These are phyloP conservation scores for Pseudopyricularia cyperi DNA, from an alignment of 2,329 filamentous ascomycete genomes.

Conservation along the genomic window DNA sequence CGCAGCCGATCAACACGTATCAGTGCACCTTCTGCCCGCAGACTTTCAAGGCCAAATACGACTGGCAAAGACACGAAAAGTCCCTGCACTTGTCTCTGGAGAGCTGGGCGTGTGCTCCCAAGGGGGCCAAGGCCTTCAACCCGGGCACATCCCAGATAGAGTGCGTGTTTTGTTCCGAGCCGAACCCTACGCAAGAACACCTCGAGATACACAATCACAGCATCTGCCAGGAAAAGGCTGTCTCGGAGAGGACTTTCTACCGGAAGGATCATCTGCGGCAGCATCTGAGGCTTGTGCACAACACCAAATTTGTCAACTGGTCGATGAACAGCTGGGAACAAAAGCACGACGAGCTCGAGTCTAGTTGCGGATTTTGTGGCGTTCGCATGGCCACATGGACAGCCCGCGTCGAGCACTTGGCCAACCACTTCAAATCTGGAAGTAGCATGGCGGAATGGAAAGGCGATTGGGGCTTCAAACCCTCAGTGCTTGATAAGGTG, in stretches of 20 bases:
- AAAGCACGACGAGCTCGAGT: slow-evolving; percentile 46
- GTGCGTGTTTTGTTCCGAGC: slow-evolving; percentile 48
- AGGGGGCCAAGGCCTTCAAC: slow-evolving; percentile 41
- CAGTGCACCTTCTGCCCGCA: slow-evolving; percentile 60
- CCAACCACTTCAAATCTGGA: slow-evolving; percentile 56
- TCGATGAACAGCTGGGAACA: slow-evolving; percentile 54
- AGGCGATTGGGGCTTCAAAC: slow-evolving; percentile 57
- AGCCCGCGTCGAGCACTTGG: slow-evolving; percentile 46
- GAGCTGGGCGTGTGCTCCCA: slow-evolving; percentile 51
- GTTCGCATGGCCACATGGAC: slow-evolving; percentile 49
- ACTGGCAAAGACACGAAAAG: slow-evolving; percentile 59
- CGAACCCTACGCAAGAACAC: slow-evolving; percentile 40
- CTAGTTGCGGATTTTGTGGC: slow-evolving; percentile 53
- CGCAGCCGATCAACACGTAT: slow-evolving; percentile 39
- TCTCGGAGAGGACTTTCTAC: slow-evolving; percentile 52
- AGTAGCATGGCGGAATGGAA: slow-evolving; percentile 57
- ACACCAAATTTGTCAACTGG: slow-evolving; percentile 47
- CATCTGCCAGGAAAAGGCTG: slow-evolving; percentile 51
- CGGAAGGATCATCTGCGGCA: slow-evolving; percentile 56
- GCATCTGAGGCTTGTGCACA: slow-evolving; percentile 49
- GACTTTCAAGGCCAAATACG: slow-evolving; percentile 54
- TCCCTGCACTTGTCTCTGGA: slow-evolving; percentile 52
- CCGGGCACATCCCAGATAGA: slow-evolving; percentile 42
- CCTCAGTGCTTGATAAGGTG: slow-evolving; percentile 46
- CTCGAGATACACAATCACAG: slow-evolving; percentile 46